phyloP scores from a whole-genome alignment of 495 filamentous ascomycete species.

The Stereocaulon alpinum region DNA sequence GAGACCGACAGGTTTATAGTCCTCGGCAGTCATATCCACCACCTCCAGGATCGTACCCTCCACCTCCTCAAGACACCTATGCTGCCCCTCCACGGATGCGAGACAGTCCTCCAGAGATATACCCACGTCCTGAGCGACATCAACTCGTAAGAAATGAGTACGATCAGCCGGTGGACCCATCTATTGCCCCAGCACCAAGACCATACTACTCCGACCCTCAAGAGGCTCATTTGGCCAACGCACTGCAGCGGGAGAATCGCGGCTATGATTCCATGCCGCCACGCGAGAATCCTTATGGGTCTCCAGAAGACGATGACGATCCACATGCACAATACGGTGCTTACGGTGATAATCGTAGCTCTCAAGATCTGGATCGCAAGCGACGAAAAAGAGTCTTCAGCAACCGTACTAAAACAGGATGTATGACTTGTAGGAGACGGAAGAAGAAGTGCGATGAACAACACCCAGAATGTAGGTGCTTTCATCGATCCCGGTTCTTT shows the following conservation, averaged over 20 bases:
- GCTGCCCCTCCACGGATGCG: slow-evolving; percentile 17
- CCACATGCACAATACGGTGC: slow-evolving; percentile 31
- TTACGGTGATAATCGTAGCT: slow-evolving; percentile 32
- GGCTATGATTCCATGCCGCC: slow-evolving; percentile 30
- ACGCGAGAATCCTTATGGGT: slow-evolving; percentile 25
- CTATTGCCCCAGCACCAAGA: slow-evolving; percentile 16
- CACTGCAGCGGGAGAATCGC: slow-evolving; percentile 40
- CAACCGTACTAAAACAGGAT: slow-evolving; percentile 95
- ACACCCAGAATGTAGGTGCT: slow-evolving; percentile 74
- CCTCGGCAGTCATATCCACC: slow-evolving; percentile 22
- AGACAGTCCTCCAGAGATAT: slow-evolving; percentile 15
- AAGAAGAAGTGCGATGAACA: slow-evolving; percentile 99
- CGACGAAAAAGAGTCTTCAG: slow-evolving; percentile 82
- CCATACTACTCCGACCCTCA: slow-evolving; percentile 43
- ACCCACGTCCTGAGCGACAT: slow-evolving; percentile 20
- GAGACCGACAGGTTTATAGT: slow-evolving; percentile 21
- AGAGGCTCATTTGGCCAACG: slow-evolving; percentile 33
- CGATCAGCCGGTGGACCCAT: slow-evolving; percentile 19
- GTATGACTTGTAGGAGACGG: slow-evolving; percentile 83
- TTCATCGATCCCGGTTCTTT: background rate
- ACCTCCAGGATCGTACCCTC: slow-evolving; percentile 17
- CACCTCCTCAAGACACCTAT: slow-evolving; percentile 16
- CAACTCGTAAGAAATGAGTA: slow-evolving; percentile 22
- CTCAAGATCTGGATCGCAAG: slow-evolving; percentile 58
- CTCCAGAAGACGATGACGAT: slow-evolving; percentile 29